Percentiles rank a stretch among this genome's conserved stretches.
phyloP scores from a whole-genome alignment of 2,329 filamentous ascomycete genomes.

The Nemania diffusa region DNA sequence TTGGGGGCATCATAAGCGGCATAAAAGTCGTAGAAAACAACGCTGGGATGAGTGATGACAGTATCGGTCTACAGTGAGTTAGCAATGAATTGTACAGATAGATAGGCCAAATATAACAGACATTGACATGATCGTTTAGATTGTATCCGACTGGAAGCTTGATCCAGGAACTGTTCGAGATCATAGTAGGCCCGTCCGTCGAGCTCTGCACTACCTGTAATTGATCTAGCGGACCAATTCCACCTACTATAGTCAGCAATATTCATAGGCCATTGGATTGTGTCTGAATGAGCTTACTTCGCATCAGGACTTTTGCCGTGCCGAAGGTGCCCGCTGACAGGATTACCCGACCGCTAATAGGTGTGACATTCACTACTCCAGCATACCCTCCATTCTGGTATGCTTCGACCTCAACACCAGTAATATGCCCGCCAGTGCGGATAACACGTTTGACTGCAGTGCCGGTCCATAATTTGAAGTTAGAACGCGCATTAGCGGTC shows the following conservation, averaged over 20 bases:
- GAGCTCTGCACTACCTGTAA: slow-evolving; percentile 63
- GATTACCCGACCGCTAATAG: slow-evolving; percentile 71
- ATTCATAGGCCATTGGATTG: not conserved
- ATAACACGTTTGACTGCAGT: slow-evolving; percentile 75
- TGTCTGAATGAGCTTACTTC: slow-evolving; percentile 56
- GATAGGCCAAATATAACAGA: slow-evolving; percentile 33
- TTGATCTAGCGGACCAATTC: slow-evolving; percentile 73
- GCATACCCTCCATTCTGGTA: slow-evolving; percentile 63
- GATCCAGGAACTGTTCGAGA: slow-evolving; percentile 63
- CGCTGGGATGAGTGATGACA: slow-evolving; percentile 56
- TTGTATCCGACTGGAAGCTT: slow-evolving; percentile 68
- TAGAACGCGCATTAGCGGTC: slow-evolving; percentile 65
- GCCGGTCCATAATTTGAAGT: slow-evolving; percentile 75
- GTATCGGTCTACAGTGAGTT: slow-evolving; percentile 56
- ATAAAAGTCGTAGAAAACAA: slow-evolving; percentile 73
- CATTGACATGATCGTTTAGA: slow-evolving; percentile 65
- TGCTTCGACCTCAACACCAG: slow-evolving; percentile 74
- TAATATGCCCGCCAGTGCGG: slow-evolving; percentile 69
- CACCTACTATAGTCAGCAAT: slow-evolving; percentile 42
- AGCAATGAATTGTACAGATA: not conserved
- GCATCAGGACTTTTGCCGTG: slow-evolving; percentile 74
- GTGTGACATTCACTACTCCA: slow-evolving; percentile 69
- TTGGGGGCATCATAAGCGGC: slow-evolving; percentile 64
- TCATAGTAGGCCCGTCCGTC: slow-evolving; percentile 62
- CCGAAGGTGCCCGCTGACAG: slow-evolving; percentile 75